Evolutionary conservation across 345 rosid genomes (phyloP), one percentile per base, ranked within the genome.

Genomic region (Dimocarpus longan): DNA sequence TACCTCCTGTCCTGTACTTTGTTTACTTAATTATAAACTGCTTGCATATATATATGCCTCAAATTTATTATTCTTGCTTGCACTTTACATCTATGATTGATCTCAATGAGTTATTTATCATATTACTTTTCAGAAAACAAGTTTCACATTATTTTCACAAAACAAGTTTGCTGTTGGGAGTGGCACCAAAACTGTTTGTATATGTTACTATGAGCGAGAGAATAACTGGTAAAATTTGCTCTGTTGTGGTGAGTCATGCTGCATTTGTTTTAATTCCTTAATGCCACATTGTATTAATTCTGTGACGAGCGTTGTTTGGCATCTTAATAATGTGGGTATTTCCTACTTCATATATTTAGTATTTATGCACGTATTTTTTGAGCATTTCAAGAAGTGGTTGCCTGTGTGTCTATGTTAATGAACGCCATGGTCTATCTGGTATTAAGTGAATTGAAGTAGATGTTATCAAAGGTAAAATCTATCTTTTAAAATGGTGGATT

Each of bases 101-200:
- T 28, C 73, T n/a, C 65, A 22, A 66, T 26, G 62, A 56, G 44
- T 65, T 66, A 24, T 8, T 13, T 4, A 3, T 60, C 8, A 18
- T 44, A 42, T 64, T 74, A 66, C 77, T 62, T 77, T 10, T 57
- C 87, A 96, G 99, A 91, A 82, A 96, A 96, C 90, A 93, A 96
- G 84, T 94, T 96, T 85, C 8, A 18, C 37, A 42, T 64, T 71
- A 66, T 78, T 62, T 12, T 57, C 87, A 96, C 98, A 91, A 82
- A 96, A 96, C 90, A 93, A 96, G 84, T 94, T 96, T 85, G 98
- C 99, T 80, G 98, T 96, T 79, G 99, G 99, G 77, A 96, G 98
- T 82, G 97, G 99, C 28, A 98, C 99, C 76, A 96, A 96, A 87
- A 96, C 93, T 77, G 94, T 94, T 75, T 96, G 98, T 84, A 84